Evolutionary conservation across 139 green algal species (phyloP), one percentile per base, ranked within the genome.

Genomic region (Deuterostichococcus epilithicus): DNA sequence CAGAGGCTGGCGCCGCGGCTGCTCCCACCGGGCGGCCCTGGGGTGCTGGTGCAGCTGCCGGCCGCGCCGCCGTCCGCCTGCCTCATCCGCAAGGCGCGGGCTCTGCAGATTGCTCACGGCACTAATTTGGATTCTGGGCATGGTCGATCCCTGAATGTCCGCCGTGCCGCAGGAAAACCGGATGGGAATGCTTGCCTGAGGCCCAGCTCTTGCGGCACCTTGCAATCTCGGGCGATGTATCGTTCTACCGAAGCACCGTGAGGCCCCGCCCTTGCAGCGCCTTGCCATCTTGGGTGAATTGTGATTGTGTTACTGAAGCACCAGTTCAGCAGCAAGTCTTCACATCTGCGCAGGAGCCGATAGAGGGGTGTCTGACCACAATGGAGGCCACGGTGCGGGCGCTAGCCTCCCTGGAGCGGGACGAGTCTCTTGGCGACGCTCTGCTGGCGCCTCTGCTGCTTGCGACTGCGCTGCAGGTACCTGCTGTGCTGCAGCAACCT

Each of bases 331-430:
- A n/a, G n/a, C n/a, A n/a, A n/a, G n/a, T n/a, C n/a, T n/a, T n/a
- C n/a, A n/a, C n/a, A n/a, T n/a, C n/a, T 52, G 42, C 5, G 58
- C 76, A 60, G 25, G 32, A 5, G 38, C 37, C 60, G 44, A 65
- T 58, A 4, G 63, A 63, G 35, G 25, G 39, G 8, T 80, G 65
- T 44, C 68, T 79, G 45, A 86, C 77, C 3, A 88, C 85, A 0
- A 82, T 79, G 42, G 82, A 88, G 82, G 82, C 85, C 0, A 65
- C 78, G 1, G 81, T 78, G 4, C 58, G 72, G 33, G 84, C 81
- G 3, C 28, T 87, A 26, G 71, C 42, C 4, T 22, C 78, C 13
- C 69, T 88, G 73, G 81, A 87, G 75, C 28, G 63, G 5, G 25
- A 69, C 28, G 28, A 26, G 6, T 5, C 13, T 5, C 13, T 63